Base-by-base conservation (phyloP, 176 grass and related monocot genomes). In the Eragrostis curvula region DNA sequence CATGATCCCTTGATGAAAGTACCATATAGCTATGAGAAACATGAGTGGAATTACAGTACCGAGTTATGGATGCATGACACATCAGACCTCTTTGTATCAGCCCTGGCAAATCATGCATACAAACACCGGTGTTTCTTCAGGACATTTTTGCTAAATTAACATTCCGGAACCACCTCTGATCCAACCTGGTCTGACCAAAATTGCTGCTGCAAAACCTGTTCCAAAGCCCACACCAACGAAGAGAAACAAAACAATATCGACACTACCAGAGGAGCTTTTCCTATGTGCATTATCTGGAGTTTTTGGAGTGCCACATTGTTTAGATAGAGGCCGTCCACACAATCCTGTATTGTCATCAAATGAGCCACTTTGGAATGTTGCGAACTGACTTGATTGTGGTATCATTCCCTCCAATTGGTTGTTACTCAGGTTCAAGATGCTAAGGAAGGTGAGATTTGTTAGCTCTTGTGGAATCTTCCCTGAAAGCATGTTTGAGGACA, bases 401-500 rank as follows among this genome's bases (percentile, higher is more conserved):
- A 79, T 79, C 0, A 8, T 24, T 17, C 77, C 77, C 11, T 16
- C 20, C 62, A 79, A 17, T 17, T 42, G 25, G 47, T 80, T 68
- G 20, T 80, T 50, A 17, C 80, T 83, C 24, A 88, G 2, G 24
- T 88, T 79, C 25, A 88, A 43, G 17, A 3, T 47, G 49, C 65
- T 46, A 28, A 88, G 86, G 23, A 84, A 88, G 32, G 32, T 84
- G 7, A 88, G 29, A 10, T 75, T n/a, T 16, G 47, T 46, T 25
- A 88, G 44, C 6, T 51, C 68, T 52, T 41, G 57, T 1, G 81
- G 86, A 46, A 88, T 84, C 58, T 61, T 23, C 10, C 81, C 86
- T 17, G 86, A 84, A 23, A 88, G 80, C 18, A 48, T n/a, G 59
- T 88, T 88, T 9, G 49, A 73, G 5, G 81, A 88, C 0, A 87